Conservation (phyloP, 2,329 filamentous ascomycete genomes). For the Venturia carpophila region DNA sequence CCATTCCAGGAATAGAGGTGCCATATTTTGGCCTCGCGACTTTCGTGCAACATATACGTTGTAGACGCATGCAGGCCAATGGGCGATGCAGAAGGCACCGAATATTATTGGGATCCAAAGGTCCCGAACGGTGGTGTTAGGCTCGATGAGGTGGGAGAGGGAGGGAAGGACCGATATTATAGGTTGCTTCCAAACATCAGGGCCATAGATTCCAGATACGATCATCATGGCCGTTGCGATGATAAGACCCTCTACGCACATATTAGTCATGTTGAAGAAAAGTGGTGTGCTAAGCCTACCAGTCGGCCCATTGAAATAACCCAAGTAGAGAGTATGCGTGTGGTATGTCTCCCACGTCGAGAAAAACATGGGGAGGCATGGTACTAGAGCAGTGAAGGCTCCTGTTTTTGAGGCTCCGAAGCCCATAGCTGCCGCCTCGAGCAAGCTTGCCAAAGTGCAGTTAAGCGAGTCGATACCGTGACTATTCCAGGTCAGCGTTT, state of each 20-base stretch:
- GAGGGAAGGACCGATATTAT: slow-evolving; percentile 49
- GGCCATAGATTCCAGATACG: slow-evolving; percentile 78
- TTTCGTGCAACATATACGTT: slow-evolving; percentile 76
- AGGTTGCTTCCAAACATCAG: slow-evolving; percentile 74
- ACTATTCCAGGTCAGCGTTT: slow-evolving; percentile 31
- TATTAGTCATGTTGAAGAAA: slow-evolving; percentile 16
- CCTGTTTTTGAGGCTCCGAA: slow-evolving; percentile 76
- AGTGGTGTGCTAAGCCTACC: slow-evolving; percentile 16
- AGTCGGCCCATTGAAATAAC: slow-evolving; percentile 93
- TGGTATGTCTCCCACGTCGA: slow-evolving; percentile 99
- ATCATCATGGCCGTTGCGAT: slow-evolving; percentile 83
- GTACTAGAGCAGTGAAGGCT: slow-evolving; percentile 83
- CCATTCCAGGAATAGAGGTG: slow-evolving; percentile 88
- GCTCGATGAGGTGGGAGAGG: slow-evolving; percentile 38
- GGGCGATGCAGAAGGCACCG: slow-evolving; percentile 43
- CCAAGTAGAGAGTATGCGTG: slow-evolving; percentile 92
- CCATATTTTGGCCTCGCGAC: slow-evolving; percentile 61
- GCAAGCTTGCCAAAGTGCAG: slow-evolving; percentile 84
- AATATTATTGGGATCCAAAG: slow-evolving; percentile 65
- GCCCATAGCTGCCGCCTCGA: slow-evolving; percentile 89
- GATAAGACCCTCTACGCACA: slow-evolving; percentile 64
- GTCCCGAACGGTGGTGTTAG: slow-evolving; percentile 59
- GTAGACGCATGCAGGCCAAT: slow-evolving; percentile 81
- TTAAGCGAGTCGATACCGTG: slow-evolving; percentile 98
- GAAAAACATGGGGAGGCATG: slow-evolving; percentile 97